Conservation (phyloP, 2,329 filamentous ascomycete genomes). For the Claviceps fusiformis region DNA sequence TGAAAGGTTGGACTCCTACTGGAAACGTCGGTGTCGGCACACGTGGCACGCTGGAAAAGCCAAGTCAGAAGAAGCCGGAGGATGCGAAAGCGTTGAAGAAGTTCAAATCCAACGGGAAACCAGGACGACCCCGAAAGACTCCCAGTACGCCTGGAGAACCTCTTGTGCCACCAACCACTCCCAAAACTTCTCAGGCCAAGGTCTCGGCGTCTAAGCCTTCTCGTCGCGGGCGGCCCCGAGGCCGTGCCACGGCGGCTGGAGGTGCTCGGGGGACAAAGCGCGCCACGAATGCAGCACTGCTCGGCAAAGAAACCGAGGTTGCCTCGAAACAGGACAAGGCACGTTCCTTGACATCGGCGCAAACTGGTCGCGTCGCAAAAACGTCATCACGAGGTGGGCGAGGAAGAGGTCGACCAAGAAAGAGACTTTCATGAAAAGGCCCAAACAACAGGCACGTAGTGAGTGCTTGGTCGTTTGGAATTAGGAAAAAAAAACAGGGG, state of each 20-base stretch:
- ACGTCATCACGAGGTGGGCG: not conserved
- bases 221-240: not conserved
- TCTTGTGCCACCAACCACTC: not conserved
- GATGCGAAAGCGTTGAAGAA: not conserved
- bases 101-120: not conserved
- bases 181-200: not conserved
- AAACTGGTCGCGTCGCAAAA: not conserved
- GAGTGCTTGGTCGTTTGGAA: no score
- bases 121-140: not conserved
- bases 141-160: not conserved
- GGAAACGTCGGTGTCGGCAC: not conserved
- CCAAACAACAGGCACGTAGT: no score
- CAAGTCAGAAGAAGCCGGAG: not conserved
- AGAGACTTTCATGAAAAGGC: not conserved
- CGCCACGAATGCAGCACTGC: not conserved
- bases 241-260: not conserved
- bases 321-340: no score
- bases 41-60: not conserved
- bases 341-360: not conserved
- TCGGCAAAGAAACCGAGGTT: not conserved
- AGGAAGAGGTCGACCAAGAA: not conserved
- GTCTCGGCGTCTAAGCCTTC: not conserved
- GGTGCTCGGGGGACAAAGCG: not conserved
- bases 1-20: not conserved
- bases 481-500: fast-evolving